phyloP scores from a whole-genome alignment of 306 rosid species.

The Fragaria nilgerrensis region DNA sequence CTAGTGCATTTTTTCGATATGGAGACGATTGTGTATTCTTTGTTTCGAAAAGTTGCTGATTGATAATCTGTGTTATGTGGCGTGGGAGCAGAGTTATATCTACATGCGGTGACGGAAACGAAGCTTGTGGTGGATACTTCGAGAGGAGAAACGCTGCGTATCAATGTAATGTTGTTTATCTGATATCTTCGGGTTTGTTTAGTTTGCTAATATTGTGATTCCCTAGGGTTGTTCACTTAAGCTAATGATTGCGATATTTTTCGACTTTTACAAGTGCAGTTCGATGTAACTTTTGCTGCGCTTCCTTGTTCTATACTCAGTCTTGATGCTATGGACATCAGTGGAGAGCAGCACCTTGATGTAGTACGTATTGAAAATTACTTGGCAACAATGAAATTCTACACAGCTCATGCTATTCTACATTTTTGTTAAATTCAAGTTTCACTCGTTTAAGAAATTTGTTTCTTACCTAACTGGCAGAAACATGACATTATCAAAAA shows the following conservation, averaged over 20 bases:
- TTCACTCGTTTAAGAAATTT: conserved; percentile 5
- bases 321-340: conserved; percentile 97
- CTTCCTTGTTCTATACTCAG: conserved; percentile 92
- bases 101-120: conserved; percentile 82
- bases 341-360: conserved; percentile 98
- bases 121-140: conserved; percentile 94
- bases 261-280: conserved; percentile 60
- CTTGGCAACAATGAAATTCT: conserved; percentile 5
- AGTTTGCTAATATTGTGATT: not conserved
- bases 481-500: conserved; percentile 92
- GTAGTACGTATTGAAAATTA: conserved; percentile 58
- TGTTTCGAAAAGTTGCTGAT: not conserved
- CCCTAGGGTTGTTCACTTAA: not conserved
- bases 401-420: not conserved
- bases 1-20: not conserved
- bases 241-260: conserved; percentile 20
- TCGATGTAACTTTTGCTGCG: conserved; percentile 95
- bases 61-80: not conserved
- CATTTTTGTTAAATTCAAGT: conserved; percentile 1
- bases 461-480: conserved; percentile 40
- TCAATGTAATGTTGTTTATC: conserved; percentile 61
- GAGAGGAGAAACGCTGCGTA: conserved; percentile 92
- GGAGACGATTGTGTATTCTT: not conserved
- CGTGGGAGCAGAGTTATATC: conserved; percentile 60
- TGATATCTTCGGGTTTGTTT: not conserved